Percentiles rank a stretch among this genome's conserved stretches.
Evolutionary conservation across 2,329 filamentous ascomycete genomes (phyloP).

Genomic region (Allantophomopsis cytisporea): DNA sequence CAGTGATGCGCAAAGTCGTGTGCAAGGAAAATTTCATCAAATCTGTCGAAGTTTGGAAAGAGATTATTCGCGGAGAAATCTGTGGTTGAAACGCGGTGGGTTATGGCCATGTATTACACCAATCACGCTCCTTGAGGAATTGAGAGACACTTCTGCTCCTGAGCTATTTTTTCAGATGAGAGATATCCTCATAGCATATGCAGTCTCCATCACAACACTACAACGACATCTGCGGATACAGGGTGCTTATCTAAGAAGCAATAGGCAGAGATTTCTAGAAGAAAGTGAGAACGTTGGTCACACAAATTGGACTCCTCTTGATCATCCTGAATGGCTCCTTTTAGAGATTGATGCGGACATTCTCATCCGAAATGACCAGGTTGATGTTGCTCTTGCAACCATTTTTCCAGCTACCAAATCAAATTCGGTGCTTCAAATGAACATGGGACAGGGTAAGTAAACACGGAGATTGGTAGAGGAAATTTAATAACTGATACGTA

Average conservation of each 20-base stretch:
- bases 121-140: no score
- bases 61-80: no score
- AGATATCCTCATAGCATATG: slow-evolving; percentile 22
- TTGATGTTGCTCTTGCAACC: slow-evolving; percentile 43
- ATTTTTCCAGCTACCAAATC: slow-evolving; percentile 19
- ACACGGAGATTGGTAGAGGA: no score
- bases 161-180: not conserved
- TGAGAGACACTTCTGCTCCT: no score
- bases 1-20: no score
- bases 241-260: slow-evolving; percentile 3
- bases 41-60: no score
- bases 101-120: no score
- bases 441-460: slow-evolving; percentile 59
- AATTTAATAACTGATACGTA: no score
- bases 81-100: no score
- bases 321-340: slow-evolving; percentile 45
- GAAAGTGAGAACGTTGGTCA: slow-evolving; percentile 38
- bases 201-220: slow-evolving; percentile 19
- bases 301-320: slow-evolving; percentile 34
- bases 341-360: slow-evolving; percentile 51
- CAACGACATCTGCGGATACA: slow-evolving; percentile 29
- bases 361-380: slow-evolving; percentile 44
- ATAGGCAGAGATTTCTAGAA: slow-evolving; percentile 19
- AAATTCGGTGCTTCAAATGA: slow-evolving; percentile 49
- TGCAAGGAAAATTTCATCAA: no score